Evolutionary conservation across 768 basidiomycete genomes (phyloP), one percentile per base, ranked within the genome.

Genomic region (Calocybe gangraenosa): DNA sequence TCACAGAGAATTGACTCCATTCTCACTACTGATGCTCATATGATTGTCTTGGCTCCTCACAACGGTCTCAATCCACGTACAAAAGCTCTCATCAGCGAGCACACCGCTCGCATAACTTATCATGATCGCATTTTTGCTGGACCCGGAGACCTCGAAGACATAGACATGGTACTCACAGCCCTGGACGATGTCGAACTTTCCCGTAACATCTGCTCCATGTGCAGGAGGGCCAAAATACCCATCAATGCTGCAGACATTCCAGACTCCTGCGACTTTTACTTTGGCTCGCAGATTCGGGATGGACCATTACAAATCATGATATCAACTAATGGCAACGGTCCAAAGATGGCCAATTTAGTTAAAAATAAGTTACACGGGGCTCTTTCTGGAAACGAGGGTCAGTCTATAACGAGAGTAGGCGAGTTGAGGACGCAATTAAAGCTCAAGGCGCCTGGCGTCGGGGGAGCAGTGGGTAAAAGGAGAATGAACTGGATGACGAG

Each of bases 231-330:
- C 42, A 76, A 72, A 37, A 85, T 97, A 40, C 92, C 93, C 6
- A 85, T 95, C 44, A 99, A 99, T 65, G 92, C 92, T 49, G 96
- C 96, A 31, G 95, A 99, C 68, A 87, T 97, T 48, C 96, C 96
- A 2, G 82, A 88, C 35, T 79, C 84, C 34, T 99, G 96, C 73
- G 95, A 99, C 66, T 99, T 99, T 60, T 98, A 94, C 72, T 99
- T 98, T 67, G 96, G 96, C 40, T 87, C 91, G 2, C 89, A 92
- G 62, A 82, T 97, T 48, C 84, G 91, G 22, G 77, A 83, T 49
- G 94, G 95, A 0, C 90, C 94, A 0, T 69, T 99, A 18, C 93
- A 96, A 65, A 81, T 99, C 52, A 87, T 98, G 87, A 82, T 99
- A 41, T 94, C 92, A 14, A 98, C 96, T 3, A 90, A 90, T 49